Percentiles rank a stretch among this genome's conserved stretches.
phyloP scores from a whole-genome alignment of 768 basidiomycete species.

The Astraeus odoratus region DNA sequence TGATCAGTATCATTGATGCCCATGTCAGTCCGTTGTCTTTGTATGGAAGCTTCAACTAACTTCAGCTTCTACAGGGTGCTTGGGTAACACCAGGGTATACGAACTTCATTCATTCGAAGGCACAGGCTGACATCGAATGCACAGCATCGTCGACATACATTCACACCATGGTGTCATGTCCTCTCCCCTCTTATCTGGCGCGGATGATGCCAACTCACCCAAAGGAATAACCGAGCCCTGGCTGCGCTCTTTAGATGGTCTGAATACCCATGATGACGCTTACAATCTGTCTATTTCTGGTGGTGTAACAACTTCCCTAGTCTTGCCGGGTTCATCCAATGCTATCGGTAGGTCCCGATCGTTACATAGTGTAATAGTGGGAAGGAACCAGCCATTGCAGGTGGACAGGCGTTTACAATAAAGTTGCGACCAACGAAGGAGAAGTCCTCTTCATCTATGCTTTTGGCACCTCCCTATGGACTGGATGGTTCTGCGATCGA shows the following conservation, averaged over 20 bases:
- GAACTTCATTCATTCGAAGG: neutral
- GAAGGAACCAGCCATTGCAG: conserved; percentile 23
- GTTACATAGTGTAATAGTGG: neutral
- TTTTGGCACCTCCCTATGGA: conserved; percentile 67
- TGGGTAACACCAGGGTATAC: neutral
- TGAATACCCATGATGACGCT: conserved; percentile 81
- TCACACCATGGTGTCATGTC: conserved; percentile 56
- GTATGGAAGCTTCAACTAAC: neutral
- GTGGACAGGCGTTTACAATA: conserved; percentile 71
- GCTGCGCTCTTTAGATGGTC: conserved; percentile 69
- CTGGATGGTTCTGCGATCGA: conserved; percentile 46
- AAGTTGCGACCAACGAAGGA: conserved; percentile 71
- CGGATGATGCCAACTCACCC: conserved; percentile 46
- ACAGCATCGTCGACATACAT: conserved; percentile 62
- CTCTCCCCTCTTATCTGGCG: conserved; percentile 45
- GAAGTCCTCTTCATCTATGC: conserved; percentile 64
- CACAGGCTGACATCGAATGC: conserved; percentile 15
- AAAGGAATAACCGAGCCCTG: conserved; percentile 42
- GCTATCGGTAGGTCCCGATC: conserved; percentile 44
- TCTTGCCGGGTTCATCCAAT: conserved; percentile 68
- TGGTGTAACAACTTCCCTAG: conserved; percentile 70
- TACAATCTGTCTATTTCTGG: conserved; percentile 67
- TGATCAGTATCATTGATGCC: neutral
- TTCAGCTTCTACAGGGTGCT: neutral
- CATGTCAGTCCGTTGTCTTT: neutral